Percentiles rank a stretch among this genome's conserved stretches.
Evolutionary conservation across 176 grass and related monocot genomes (phyloP).

Genomic region (Rhynchospora pubera): DNA sequence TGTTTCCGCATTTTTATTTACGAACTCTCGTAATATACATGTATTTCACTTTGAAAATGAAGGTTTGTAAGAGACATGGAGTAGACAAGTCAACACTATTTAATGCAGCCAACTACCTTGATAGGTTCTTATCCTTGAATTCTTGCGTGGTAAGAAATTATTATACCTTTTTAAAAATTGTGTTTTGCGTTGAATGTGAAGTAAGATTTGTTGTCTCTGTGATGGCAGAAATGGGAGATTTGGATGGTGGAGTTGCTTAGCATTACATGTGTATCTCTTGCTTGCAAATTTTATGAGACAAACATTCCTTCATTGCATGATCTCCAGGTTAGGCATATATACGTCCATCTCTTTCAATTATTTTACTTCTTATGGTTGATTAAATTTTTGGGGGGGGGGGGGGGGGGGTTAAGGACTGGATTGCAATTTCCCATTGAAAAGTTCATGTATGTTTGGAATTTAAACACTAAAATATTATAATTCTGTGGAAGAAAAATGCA

Average conservation of each 20-base stretch:
- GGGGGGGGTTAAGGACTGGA: neutral
- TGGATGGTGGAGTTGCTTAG: conserved; percentile 94
- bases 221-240: conserved; percentile 52
- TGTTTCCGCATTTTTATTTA: neutral
- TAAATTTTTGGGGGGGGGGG: neutral
- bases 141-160: neutral
- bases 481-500: too few species aligned
- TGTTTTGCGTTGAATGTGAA: neutral
- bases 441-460: neutral
- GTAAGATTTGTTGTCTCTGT: neutral
- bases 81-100: conserved; percentile 33
- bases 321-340: conserved; percentile 45
- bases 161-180: neutral
- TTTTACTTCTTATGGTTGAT: neutral
- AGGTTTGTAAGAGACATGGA: conserved; percentile 42
- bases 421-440: neutral
- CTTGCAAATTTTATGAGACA: conserved; percentile 74
- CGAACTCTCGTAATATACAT: neutral
- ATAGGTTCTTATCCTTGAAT: conserved; percentile 74
- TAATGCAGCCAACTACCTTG: conserved; percentile 67
- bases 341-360: neutral
- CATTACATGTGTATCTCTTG: conserved; percentile 61
- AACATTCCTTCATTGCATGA: conserved; percentile 51
- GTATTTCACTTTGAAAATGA: neutral
- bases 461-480: too few species aligned